Percentiles rank a stretch among this genome's conserved stretches.
These are phyloP conservation scores for Xylaria bambusicola DNA, from an alignment of 495 filamentous ascomycete genomes.

Conservation along the genomic window DNA sequence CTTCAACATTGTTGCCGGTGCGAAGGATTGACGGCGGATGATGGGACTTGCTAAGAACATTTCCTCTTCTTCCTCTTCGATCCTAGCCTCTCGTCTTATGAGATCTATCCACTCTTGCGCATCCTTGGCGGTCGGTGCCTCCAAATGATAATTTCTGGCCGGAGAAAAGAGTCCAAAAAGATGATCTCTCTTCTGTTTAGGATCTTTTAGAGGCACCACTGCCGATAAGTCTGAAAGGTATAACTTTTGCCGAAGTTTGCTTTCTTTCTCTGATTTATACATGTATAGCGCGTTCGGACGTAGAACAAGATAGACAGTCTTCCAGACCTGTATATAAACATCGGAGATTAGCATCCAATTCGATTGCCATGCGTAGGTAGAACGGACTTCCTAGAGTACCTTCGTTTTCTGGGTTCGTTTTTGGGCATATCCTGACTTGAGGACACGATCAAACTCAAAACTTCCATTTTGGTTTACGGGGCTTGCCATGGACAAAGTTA, in stretches of 20 bases:
- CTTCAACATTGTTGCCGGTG: slow-evolving; percentile 21
- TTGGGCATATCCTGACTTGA: slow-evolving; percentile 82
- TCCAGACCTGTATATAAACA: slow-evolving; percentile 66
- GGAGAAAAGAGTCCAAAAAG: slow-evolving; percentile 94
- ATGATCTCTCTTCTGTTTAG: slow-evolving; percentile 75
- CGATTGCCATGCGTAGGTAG: background rate
- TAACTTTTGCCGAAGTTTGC: slow-evolving; percentile 84
- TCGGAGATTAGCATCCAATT: slow-evolving; percentile 37
- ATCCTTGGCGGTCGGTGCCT: slow-evolving; percentile 70
- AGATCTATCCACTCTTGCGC: slow-evolving; percentile 84
- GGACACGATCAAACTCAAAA: slow-evolving; percentile 89
- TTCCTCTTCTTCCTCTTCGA: slow-evolving; percentile 83
- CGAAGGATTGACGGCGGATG: slow-evolving; percentile 42
- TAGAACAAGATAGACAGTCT: slow-evolving; percentile 84
- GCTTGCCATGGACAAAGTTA: slow-evolving; percentile 48
- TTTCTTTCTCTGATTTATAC: slow-evolving; percentile 89
- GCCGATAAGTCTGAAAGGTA: slow-evolving; percentile 88
- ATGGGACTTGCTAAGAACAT: slow-evolving; percentile 67
- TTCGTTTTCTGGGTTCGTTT: slow-evolving; percentile 94
- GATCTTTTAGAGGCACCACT: slow-evolving; percentile 82
- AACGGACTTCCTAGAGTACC: slow-evolving; percentile 59
- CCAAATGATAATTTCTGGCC: slow-evolving; percentile 86
- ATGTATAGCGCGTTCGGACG: slow-evolving; percentile 92
- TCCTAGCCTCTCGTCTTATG: slow-evolving; percentile 75
- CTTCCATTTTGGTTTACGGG: slow-evolving; percentile 94